Conservation (phyloP, 2,329 filamentous ascomycete species). For the Trichoderma polysporum region DNA sequence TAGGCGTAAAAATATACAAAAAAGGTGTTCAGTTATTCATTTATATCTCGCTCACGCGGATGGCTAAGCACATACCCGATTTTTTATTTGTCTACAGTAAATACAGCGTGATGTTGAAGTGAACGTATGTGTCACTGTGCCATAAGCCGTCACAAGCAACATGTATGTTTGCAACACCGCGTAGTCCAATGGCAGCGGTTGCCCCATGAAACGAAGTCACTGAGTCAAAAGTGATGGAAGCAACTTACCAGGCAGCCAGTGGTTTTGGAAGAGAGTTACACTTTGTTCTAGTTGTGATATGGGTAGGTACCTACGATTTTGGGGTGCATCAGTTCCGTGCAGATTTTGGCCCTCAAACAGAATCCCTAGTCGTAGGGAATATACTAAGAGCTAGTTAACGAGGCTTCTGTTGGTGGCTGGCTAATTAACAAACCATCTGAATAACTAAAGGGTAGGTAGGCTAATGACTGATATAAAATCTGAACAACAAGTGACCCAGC, state of each 20-base stretch:
- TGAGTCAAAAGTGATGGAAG: no score
- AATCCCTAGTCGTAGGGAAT: not conserved
- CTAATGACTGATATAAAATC: not conserved
- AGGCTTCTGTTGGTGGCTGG: not conserved
- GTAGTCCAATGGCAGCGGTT: not conserved
- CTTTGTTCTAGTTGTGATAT: not conserved
- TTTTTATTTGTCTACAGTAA: not conserved
- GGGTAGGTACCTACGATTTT: no score
- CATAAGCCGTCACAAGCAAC: not conserved
- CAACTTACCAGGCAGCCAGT: no score
- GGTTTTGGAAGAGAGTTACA: not conserved
- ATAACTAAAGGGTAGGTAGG: not conserved
- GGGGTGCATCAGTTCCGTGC: not conserved
- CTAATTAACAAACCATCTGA: not conserved
- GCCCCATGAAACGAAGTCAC: not conserved
- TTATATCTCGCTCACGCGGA: not conserved
- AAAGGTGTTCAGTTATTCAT: not conserved
- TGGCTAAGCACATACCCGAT: not conserved
- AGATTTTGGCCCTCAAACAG: not conserved
- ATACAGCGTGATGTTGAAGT: not conserved
- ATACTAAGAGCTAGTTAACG: not conserved
- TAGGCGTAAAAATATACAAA: constrained; percentile 1
- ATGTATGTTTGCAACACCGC: not conserved
- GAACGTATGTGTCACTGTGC: not conserved
- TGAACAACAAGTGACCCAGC: not conserved